A percentile compares a stretch with the other conserved stretches of the same genome.
Conservation (phyloP, 306 rosid genomes). For the Citrullus amarus region DNA sequence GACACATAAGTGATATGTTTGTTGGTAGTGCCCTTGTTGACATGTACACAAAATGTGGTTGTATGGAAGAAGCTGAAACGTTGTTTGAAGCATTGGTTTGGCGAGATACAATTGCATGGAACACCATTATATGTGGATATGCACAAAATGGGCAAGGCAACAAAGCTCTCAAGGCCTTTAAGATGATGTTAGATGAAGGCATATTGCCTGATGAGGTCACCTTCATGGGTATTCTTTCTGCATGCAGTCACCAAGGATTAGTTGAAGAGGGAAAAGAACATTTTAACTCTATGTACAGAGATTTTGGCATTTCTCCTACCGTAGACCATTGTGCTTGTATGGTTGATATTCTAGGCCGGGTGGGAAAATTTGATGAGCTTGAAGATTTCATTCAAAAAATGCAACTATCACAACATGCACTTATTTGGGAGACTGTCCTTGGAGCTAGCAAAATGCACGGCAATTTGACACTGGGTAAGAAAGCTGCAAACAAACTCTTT, state of each 20-base stretch:
- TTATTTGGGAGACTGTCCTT: conserved; percentile 34
- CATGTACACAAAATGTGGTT: conserved; percentile 27
- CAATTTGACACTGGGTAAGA: conserved; percentile 24
- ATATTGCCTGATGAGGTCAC: conserved; percentile 23
- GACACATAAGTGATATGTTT: conserved; percentile 18
- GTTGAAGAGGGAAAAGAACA: conserved; percentile 22
- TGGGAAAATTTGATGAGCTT: conserved; percentile 28
- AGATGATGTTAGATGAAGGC: conserved; percentile 19
- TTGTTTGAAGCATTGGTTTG: conserved; percentile 10
- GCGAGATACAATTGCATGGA: conserved; percentile 23
- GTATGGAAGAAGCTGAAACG: conserved; percentile 24
- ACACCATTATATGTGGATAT: conserved; percentile 23
- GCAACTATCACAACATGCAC: conserved; percentile 21
- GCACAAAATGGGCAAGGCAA: conserved; percentile 24
- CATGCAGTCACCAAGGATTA: conserved; percentile 26
- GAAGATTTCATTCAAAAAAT: conserved; percentile 19
- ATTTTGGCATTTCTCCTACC: conserved; percentile 20
- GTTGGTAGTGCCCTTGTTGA: conserved; percentile 25
- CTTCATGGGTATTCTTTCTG: conserved; percentile 23
- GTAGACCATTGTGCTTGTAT: conserved; percentile 31
- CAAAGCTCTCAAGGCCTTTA: conserved; percentile 19
- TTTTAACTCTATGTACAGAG: conserved; percentile 17
- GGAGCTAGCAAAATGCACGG: conserved; percentile 28
- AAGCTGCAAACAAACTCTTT: conserved; percentile 25
- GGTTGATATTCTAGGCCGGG: conserved; percentile 33